Conservation (phyloP, 805 yeast species). For the Candida suzukii region DNA sequence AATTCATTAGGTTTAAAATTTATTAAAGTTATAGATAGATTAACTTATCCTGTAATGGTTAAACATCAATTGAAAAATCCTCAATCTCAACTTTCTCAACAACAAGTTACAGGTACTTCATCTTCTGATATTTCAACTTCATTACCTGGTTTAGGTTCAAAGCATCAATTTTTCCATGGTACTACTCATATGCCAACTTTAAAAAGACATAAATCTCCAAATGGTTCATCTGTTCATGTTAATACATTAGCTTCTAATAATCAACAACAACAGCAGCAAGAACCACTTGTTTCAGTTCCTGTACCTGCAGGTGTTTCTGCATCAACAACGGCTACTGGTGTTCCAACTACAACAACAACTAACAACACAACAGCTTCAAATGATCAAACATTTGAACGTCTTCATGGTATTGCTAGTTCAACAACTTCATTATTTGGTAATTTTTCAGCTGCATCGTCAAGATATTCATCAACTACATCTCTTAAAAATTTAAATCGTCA, state of each 20-base stretch:
- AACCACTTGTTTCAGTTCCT: too few species aligned
- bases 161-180: background rate
- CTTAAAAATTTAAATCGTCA: slow-evolving; percentile 3
- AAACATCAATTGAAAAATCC: background rate
- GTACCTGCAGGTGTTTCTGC: background rate
- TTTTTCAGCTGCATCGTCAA: slow-evolving; percentile 4
- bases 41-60: slow-evolving; percentile 16
- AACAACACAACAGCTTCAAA: background rate
- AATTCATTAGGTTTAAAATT: slow-evolving; percentile 41
- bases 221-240: slow-evolving; percentile 1
- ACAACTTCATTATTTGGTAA: slow-evolving; percentile 11
- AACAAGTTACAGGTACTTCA: too few species aligned
- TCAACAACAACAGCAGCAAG: background rate
- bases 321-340: background rate
- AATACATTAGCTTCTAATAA: background rate
- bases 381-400: background rate
- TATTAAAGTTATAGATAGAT: slow-evolving; percentile 36
- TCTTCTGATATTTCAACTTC: background rate
- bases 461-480: slow-evolving; percentile 8
- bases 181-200: slow-evolving; percentile 1
- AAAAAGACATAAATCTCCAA: slow-evolving; percentile 3
- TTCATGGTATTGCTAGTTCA: slow-evolving; percentile 10
- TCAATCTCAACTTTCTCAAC: background rate
- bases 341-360: background rate
- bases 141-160: background rate